phyloP scores from a whole-genome alignment of 768 basidiomycete species.

The Clathrus columnatus region DNA sequence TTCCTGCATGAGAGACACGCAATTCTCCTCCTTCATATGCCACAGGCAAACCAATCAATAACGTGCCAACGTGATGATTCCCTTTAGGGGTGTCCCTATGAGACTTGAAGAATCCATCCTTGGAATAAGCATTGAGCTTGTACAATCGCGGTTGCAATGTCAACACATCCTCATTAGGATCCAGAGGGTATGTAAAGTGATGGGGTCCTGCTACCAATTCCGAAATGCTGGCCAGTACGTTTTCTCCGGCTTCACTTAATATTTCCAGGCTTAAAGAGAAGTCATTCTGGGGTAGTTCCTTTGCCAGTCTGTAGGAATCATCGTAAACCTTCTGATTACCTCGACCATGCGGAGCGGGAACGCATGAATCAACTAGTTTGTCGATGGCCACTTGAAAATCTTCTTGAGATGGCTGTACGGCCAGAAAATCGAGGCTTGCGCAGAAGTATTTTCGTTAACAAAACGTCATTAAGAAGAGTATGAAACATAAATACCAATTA shows the following conservation, averaged over 20 bases:
- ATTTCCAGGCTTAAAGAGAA: neutral
- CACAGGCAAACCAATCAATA: constrained; percentile 43
- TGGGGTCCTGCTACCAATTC: no score
- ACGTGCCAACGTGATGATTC: constrained; percentile 40
- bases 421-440: no score
- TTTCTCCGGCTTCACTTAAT: neutral
- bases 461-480: no score
- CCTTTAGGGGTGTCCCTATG: constrained; percentile 41
- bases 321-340: neutral
- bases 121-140: neutral
- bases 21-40: constrained; percentile 37
- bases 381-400: neutral
- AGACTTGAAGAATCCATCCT: constrained; percentile 35
- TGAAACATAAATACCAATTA: no score
- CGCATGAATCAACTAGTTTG: neutral
- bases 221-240: neutral
- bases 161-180: neutral
- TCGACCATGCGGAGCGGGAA: neutral
- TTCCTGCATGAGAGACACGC: constrained; percentile 25
- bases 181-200: neutral
- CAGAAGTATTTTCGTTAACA: no score
- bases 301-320: neutral
- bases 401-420: neutral
- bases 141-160: neutral
- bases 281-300: neutral